These are phyloP conservation scores for Phoenix roebelenii DNA, from an alignment of 176 grass and related monocot species.

Conservation along the genomic window DNA sequence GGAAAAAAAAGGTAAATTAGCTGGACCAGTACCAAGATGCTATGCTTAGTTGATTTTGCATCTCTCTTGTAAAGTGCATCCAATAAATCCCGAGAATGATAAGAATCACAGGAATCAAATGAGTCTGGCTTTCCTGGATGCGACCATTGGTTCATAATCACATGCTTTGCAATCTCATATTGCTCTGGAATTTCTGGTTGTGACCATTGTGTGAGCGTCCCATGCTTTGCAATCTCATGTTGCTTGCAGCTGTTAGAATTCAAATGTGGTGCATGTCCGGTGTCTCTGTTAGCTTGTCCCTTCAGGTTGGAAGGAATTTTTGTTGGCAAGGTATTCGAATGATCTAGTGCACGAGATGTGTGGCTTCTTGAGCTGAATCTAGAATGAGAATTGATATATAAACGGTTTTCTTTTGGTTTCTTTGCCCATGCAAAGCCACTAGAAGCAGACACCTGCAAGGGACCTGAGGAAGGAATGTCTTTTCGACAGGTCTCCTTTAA, in stretches of 20 bases:
- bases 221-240: conserved; percentile 45
- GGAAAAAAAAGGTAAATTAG: too few relatives aligned
- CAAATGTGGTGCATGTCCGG: not conserved
- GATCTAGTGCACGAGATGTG: not conserved
- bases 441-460: conserved; percentile 37
- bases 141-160: too few relatives aligned
- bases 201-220: conserved; percentile 67
- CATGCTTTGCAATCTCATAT: too few relatives aligned
- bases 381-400: conserved; percentile 1
- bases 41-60: too few relatives aligned
- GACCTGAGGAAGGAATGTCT: conserved; percentile 21
- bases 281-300: not conserved
- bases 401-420: conserved; percentile 38
- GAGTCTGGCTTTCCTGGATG: conserved; percentile 3
- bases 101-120: conserved; percentile 17
- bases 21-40: too few relatives aligned
- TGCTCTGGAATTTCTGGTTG: conserved; percentile 22
- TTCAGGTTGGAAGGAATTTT: conserved; percentile 2
- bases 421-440: conserved; percentile 63
- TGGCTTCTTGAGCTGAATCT: conserved; percentile 9
- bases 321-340: not conserved
- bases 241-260: conserved; percentile 1
- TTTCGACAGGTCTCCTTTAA: conserved; percentile 22
- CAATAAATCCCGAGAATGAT: not conserved
- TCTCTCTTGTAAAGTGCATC: not conserved